phyloP scores from a whole-genome alignment of 73 alveolate species.

The Paramecium tetraurelia region DNA sequence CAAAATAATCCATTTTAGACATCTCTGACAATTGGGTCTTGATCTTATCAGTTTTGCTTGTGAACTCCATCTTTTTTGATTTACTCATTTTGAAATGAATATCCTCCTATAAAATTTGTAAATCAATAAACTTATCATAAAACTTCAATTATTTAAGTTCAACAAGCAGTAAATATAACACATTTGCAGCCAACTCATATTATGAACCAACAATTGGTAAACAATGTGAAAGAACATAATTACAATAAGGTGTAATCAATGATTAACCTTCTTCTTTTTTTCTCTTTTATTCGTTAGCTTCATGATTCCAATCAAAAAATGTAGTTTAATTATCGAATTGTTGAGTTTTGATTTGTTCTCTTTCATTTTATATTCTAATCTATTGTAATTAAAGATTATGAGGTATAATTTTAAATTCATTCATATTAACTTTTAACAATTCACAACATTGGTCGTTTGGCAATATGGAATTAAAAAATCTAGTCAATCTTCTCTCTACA shows the following conservation, averaged over 20 bases:
- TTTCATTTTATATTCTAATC: neutral
- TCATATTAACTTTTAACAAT: neutral
- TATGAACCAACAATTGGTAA: neutral
- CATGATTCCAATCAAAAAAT: conserved; percentile 45
- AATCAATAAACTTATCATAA: neutral
- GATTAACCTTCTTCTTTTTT: neutral
- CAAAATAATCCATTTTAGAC: neutral
- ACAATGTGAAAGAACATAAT: conserved; percentile 1
- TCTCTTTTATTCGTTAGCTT: neutral
- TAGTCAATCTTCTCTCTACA: neutral
- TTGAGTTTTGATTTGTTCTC: neutral
- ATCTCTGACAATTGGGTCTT: neutral
- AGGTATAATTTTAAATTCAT: neutral
- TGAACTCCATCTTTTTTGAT: neutral
- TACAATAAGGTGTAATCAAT: neutral
- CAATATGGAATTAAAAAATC: neutral
- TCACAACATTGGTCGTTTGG: conserved; percentile 23
- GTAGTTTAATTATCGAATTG: neutral
- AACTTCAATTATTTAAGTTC: neutral
- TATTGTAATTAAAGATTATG: neutral
- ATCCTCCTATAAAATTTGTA: neutral
- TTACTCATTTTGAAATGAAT: neutral
- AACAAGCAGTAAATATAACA: neutral
- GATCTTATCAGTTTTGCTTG: neutral
- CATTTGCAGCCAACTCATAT: neutral